phyloP scores from a whole-genome alignment of 768 basidiomycete genomes.

The Podaxis sp. region DNA sequence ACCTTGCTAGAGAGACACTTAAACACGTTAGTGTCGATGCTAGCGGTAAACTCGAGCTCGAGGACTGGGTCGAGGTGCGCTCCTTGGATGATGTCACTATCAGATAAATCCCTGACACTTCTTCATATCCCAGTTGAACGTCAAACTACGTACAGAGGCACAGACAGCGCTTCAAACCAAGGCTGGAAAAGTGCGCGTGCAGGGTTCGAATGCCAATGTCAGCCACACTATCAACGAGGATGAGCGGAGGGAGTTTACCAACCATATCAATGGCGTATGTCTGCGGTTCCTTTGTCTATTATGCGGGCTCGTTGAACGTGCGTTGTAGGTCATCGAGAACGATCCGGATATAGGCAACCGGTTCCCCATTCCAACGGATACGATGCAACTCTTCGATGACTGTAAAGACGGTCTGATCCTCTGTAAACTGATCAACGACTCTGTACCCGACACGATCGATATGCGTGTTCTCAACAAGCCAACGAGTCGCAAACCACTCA shows the following conservation, averaged over 20 bases:
- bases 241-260: conserved; percentile 93
- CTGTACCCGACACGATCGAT: conserved; percentile 99
- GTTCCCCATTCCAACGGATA: conserved; percentile 91
- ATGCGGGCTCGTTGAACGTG: conserved; percentile 10
- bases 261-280: conserved; percentile 92
- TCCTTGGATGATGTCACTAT: conserved; percentile 19
- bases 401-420: conserved; percentile 94
- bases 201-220: conserved; percentile 93
- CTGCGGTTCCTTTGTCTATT: neutral
- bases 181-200: conserved; percentile 90
- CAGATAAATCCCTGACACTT: conserved; percentile 17
- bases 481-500: conserved; percentile 75
- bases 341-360: conserved; percentile 82
- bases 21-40: conserved; percentile 95
- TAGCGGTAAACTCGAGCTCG: conserved; percentile 93
- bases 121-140: conserved; percentile 59
- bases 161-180: conserved; percentile 53
- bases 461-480: conserved; percentile 96
- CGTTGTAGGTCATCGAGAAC: conserved; percentile 78
- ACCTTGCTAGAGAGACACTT: conserved; percentile 84
- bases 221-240: conserved; percentile 98
- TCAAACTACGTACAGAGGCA: conserved; percentile 66
- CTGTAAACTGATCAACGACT: conserved; percentile 98
- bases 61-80: conserved; percentile 96
- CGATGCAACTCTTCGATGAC: conserved; percentile 99